A percentile compares a stretch with the other conserved stretches of the same genome.
Evolutionary conservation across 176 grass and related monocot genomes (phyloP).

Genomic region (Areca catechu): DNA sequence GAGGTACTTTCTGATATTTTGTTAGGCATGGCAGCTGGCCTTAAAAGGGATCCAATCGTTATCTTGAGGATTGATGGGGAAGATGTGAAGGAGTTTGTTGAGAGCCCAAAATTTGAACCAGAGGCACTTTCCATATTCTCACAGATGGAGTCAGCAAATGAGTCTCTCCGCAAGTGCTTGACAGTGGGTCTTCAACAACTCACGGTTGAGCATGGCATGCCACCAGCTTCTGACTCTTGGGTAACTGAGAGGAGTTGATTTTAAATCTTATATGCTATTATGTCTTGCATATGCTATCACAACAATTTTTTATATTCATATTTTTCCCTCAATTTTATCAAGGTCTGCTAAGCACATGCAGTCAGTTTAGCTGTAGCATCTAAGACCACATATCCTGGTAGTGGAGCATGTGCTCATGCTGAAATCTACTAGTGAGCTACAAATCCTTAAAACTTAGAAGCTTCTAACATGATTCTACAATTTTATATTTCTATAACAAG

Average conservation of each 20-base stretch:
- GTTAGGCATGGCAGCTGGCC: constrained; percentile 77
- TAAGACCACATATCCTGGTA: too few species aligned
- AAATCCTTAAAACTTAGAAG: too few species aligned
- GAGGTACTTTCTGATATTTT: constrained; percentile 56
- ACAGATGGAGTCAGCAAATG: constrained; percentile 18
- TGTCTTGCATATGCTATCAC: too few species aligned
- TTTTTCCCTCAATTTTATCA: too few species aligned
- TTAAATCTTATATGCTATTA: neutral
- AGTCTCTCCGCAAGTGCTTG: constrained; percentile 39
- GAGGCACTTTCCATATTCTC: constrained; percentile 47
- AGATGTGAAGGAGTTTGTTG: constrained; percentile 66
- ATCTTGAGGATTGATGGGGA: constrained; percentile 90
- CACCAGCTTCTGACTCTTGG: constrained; percentile 66
- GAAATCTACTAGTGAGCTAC: too few species aligned
- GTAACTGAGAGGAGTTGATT: constrained; percentile 20
- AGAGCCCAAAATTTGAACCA: constrained; percentile 36
- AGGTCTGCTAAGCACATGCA: too few species aligned
- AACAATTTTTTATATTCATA: too few species aligned
- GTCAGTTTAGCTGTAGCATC: too few species aligned
- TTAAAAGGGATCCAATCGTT: constrained; percentile 86
- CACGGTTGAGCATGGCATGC: constrained; percentile 70
- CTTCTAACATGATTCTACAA: too few species aligned
- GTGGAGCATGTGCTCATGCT: too few species aligned
- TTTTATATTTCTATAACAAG: too few species aligned
- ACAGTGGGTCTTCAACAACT: constrained; percentile 40